Conservation (phyloP, 345 rosid species). For the Raphanus raphanistrum region DNA sequence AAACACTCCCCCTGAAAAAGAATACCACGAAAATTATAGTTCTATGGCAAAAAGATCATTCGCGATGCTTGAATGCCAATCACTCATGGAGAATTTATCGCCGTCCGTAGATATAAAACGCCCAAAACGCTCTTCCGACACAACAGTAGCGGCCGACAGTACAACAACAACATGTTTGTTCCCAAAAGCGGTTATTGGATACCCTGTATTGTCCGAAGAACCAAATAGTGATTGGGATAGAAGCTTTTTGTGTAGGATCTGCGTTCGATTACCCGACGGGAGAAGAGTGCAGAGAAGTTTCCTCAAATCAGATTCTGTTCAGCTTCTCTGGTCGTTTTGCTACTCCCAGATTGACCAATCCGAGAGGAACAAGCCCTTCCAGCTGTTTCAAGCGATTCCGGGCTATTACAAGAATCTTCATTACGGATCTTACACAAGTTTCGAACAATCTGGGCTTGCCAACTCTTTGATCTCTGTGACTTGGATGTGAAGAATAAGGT, state of each 20-base stretch:
- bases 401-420: slow-evolving; percentile 66
- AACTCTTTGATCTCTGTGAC: slow-evolving; percentile 72
- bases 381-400: slow-evolving; percentile 72
- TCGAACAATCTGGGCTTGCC: slow-evolving; percentile 77
- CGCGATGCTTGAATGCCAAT: background rate
- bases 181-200: slow-evolving; percentile 43
- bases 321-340: slow-evolving; percentile 91
- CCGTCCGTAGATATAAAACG: slow-evolving; percentile 21
- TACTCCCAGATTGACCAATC: slow-evolving; percentile 56
- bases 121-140: background rate
- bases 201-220: slow-evolving; percentile 76
- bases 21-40: background rate
- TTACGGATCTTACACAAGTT: slow-evolving; percentile 55
- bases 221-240: slow-evolving; percentile 65
- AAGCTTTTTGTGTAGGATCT: slow-evolving; percentile 69
- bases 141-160: background rate
- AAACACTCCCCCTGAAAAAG: background rate
- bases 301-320: slow-evolving; percentile 63
- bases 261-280: slow-evolving; percentile 89
- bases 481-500: slow-evolving; percentile 48
- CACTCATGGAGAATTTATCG: slow-evolving; percentile 18
- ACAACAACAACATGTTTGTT: background rate
- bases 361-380: slow-evolving; percentile 55
- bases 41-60: background rate
- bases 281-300: slow-evolving; percentile 71